Base-by-base conservation (phyloP, 2,329 filamentous ascomycete species). In the Penicillium sp. region DNA sequence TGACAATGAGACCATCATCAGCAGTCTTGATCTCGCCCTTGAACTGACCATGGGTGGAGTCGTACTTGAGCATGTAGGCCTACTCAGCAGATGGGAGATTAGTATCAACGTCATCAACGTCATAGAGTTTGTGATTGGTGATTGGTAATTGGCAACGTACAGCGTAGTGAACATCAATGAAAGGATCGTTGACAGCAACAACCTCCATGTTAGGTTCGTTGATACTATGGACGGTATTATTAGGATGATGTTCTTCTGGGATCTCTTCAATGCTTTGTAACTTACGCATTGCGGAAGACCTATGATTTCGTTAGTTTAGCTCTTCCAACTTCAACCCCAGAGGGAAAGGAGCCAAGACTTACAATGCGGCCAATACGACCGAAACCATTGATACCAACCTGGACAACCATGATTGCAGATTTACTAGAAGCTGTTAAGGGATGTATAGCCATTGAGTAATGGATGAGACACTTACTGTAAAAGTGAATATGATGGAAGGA, bases 21-120 rank as follows among this genome's bases (percentile, higher is more conserved):
- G 83, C 85, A 59, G 86, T 81, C 78, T 86, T 79, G 78, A 97
- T 85, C 59, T 88, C 87, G 70, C 93, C 93, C 84, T 97, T 95
- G 89, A 97, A 99, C 76, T 85, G 76, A 70, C 94, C 94, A 86
- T 99, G 94, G 78, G 90, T 91, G 70, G 90, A 91, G 84, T 99
- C 94, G 79, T 97, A 97, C 85, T 96, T 95, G 82, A 99, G 89
- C 94, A 97, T 97, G 87, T 97, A 97, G 76, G 89, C 90, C 91
- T 96, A 63, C 42, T n/a, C 26, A 2, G 14, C 42, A 48, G 26
- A 50, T 34, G 36, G 18, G 36, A 44, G 49, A 42, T 58, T 49
- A 57, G 52, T 39, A 38, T 7, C 7, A 19, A 13, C 7, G 1
- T 26, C 18, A 30, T n/a, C 23, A 23, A 23, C 23, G 23, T 23